Base-by-base conservation (phyloP, 495 filamentous ascomycete species). In the Penicillium salamii region DNA sequence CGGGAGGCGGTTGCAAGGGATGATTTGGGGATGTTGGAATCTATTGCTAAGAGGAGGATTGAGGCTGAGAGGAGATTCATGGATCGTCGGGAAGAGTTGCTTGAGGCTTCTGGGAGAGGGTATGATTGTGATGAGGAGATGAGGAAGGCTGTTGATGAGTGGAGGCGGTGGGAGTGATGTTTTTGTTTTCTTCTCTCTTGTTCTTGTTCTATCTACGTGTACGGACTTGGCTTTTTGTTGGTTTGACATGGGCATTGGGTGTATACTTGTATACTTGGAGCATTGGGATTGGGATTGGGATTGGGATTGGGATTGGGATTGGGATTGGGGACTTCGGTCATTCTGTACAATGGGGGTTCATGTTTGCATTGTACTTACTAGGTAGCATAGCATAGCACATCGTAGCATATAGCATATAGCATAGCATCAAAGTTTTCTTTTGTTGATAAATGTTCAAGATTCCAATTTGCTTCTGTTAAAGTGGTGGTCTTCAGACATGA, bases 1-100 rank as follows among this genome's bases (percentile, higher is more conserved):
- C 57, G 63, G 14, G 72, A 78, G 15, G 83, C 85, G 2, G 78
- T 84, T 40, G 54, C 69, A 46, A 74, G 76, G 14, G 72, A 80
- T 36, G 86, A 91, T 55, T 67, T 81, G 31, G 56, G 61, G 7
- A 75, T 70, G 45, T 60, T 88, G 41, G 61, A 64, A 29, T 57
- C 61, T 46, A 48, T 63, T 19, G 23, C 23, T 8, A 26, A 26
- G 23, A 26, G 23, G 23, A 26, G 23, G 23, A 26, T 26, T 26
- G 23, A 26, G 8, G 23, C 23, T 26, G 76, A 81, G 50, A 52
- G 58, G 36, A 72, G 76, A 49, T 67, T 81, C 32, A 59, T 60
- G 17, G 74, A 78, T 45, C 74, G 77, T 15, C 57, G 67, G 42
- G 61, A 62, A 26, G 71, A 68, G 56, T 48, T 72, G 28, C 43